Conservation (phyloP, 768 basidiomycete genomes). For the Hericium coralloides region DNA sequence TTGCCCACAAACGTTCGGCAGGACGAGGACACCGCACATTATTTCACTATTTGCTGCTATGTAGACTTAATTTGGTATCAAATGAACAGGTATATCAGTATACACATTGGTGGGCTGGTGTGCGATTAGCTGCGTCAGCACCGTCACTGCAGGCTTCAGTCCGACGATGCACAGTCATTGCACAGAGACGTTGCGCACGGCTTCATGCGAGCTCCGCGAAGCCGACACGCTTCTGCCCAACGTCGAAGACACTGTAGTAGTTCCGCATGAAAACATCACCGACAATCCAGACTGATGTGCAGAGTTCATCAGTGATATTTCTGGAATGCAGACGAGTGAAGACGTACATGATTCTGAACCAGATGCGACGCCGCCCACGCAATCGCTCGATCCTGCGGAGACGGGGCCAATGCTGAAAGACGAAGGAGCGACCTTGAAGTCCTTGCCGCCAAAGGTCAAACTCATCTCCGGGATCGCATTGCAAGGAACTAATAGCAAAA, state of each 20-base stretch:
- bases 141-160: too few species aligned
- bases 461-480: not conserved
- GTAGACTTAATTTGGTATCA: too few species aligned
- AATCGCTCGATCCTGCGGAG: not conserved
- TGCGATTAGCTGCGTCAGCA: too few species aligned
- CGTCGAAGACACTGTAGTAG: constrained; percentile 5
- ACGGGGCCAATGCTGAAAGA: constrained; percentile 1
- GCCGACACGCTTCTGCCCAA: constrained; percentile 3
- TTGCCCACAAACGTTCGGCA: too few species aligned
- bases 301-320: not conserved
- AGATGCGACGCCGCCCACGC: constrained; percentile 1
- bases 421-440: not conserved
- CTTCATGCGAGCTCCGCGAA: constrained; percentile 3
- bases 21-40: too few species aligned
- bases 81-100: too few species aligned
- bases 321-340: too few species aligned
- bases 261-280: constrained; percentile 6
- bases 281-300: constrained; percentile 1
- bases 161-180: too few species aligned
- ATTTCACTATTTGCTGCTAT: too few species aligned
- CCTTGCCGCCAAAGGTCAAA: not conserved
- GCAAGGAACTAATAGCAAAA: not conserved
- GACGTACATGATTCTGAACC: not conserved
- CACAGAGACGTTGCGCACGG: too few species aligned
- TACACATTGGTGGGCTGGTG: too few species aligned